Percentiles rank a stretch among this genome's conserved stretches.
Conservation (phyloP, 75 land plant species). For the Cupressus sempervirens region DNA sequence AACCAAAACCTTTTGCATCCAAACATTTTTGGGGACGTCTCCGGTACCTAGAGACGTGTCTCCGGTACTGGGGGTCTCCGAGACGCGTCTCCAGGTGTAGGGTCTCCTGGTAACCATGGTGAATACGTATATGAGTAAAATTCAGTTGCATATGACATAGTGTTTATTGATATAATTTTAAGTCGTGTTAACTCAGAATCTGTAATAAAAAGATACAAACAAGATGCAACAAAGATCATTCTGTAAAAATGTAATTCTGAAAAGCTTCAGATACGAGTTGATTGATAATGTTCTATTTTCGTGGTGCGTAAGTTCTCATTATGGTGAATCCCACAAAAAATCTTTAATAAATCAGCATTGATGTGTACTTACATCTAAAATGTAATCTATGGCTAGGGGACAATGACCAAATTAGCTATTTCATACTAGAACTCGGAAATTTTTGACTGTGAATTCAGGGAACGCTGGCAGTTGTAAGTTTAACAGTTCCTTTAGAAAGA, state of each 20-base stretch:
- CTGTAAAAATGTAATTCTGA: background rate
- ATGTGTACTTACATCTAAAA: background rate
- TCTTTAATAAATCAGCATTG: background rate
- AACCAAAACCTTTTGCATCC: too few relatives aligned
- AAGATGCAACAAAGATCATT: background rate
- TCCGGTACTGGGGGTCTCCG: too few relatives aligned
- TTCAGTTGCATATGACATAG: background rate
- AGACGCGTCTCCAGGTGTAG: too few relatives aligned
- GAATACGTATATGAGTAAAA: too few relatives aligned
- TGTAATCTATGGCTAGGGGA: background rate
- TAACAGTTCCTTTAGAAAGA: background rate
- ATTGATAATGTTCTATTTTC: background rate
- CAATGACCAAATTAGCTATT: background rate
- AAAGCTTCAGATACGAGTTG: background rate
- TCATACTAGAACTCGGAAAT: background rate
- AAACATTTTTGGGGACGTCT: too few relatives aligned
- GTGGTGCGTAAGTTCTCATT: background rate
- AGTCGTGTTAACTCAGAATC: background rate
- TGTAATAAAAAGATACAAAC: background rate
- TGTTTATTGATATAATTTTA: background rate
- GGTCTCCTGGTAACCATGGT: too few relatives aligned
- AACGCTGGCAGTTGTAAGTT: background rate
- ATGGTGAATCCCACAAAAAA: background rate
- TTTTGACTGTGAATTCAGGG: background rate
- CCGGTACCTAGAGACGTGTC: too few relatives aligned